Percentiles rank a stretch among this genome's conserved stretches.
phyloP scores from a whole-genome alignment of 2,329 filamentous ascomycete genomes.

The Sclerotinia borealis region DNA sequence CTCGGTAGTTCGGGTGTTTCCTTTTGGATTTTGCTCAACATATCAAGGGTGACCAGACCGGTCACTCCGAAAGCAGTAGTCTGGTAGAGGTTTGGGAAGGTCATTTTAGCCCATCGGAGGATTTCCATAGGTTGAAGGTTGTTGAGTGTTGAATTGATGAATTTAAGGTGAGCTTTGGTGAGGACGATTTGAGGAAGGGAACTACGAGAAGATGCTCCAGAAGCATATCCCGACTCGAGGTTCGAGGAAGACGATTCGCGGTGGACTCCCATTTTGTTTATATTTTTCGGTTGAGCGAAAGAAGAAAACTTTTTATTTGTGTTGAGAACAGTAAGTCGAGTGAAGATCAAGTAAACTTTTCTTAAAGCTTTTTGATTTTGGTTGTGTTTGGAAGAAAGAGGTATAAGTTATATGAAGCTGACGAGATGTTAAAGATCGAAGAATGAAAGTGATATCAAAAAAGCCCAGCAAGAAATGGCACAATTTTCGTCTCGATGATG shows the following conservation, averaged over 20 bases:
- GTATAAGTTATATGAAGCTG: not conserved
- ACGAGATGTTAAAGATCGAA: not conserved
- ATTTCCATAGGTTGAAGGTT: conserved; percentile 85
- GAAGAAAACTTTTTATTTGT: not conserved
- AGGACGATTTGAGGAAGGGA: conserved; percentile 74
- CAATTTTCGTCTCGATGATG: conserved; percentile 8
- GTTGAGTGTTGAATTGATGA: conserved; percentile 85
- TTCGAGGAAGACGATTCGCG: conserved; percentile 33
- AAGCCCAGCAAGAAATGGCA: not conserved
- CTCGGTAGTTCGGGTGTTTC: conserved; percentile 54
- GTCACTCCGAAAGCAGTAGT: conserved; percentile 79
- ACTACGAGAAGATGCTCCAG: conserved; percentile 50
- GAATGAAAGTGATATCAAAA: not conserved
- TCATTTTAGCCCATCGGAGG: conserved; percentile 83
- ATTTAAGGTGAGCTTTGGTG: conserved; percentile 79
- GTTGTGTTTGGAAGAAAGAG: not conserved
- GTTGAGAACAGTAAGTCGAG: not conserved
- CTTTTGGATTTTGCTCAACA: conserved; percentile 69
- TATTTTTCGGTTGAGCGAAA: not conserved
- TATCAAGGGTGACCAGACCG: conserved; percentile 76
- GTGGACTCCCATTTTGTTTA: conserved; percentile 25
- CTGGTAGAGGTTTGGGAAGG: conserved; percentile 84
- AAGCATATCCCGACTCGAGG: conserved; percentile 80
- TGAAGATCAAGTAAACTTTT: not conserved
- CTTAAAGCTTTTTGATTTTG: not conserved